A percentile compares a stretch with the other conserved stretches of the same genome.
Conservation (phyloP, 345 rosid species). For the Lepidium didymum region DNA sequence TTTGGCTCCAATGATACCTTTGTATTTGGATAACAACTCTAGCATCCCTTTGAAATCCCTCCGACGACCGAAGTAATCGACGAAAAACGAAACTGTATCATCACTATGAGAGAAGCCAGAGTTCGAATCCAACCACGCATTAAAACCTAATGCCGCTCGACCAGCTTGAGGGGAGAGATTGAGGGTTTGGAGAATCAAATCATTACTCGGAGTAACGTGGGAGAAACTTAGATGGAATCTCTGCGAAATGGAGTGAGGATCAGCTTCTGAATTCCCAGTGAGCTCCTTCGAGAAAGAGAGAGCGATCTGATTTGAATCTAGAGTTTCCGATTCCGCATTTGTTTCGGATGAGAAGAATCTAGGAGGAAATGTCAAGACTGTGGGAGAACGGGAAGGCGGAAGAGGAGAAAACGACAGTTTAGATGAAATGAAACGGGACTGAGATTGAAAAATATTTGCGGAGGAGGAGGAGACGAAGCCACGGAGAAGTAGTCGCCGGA, state of each 20-base stretch:
- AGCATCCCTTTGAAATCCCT: constrained; percentile 81
- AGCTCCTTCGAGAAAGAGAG: constrained; percentile 69
- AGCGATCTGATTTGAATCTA: constrained; percentile 36
- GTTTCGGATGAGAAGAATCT: constrained; percentile 36
- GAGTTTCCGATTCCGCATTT: constrained; percentile 18
- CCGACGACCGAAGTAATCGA: constrained; percentile 83
- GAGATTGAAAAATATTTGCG: not conserved
- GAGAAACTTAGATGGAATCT: constrained; percentile 72
- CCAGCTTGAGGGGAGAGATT: constrained; percentile 74
- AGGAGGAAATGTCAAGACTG: constrained; percentile 15
- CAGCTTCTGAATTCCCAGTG: constrained; percentile 34
- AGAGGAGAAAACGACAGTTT: constrained; percentile 14
- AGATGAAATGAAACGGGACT: not conserved
- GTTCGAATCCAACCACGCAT: constrained; percentile 53
- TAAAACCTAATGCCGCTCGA: constrained; percentile 61
- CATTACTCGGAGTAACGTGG: constrained; percentile 56
- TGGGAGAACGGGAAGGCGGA: not conserved
- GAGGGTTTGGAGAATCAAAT: constrained; percentile 52
- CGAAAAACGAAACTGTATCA: constrained; percentile 64
- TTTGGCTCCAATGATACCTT: constrained; percentile 45
- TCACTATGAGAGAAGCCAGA: constrained; percentile 51
- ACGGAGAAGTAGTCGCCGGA: constrained; percentile 41
- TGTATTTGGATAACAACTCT: constrained; percentile 49
- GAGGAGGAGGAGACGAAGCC: constrained; percentile 25
- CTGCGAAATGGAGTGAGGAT: constrained; percentile 44